Evolutionary conservation across 805 yeast species (phyloP), one percentile per base, ranked within the genome.

Genomic region (Metschnikowia arizonensis): DNA sequence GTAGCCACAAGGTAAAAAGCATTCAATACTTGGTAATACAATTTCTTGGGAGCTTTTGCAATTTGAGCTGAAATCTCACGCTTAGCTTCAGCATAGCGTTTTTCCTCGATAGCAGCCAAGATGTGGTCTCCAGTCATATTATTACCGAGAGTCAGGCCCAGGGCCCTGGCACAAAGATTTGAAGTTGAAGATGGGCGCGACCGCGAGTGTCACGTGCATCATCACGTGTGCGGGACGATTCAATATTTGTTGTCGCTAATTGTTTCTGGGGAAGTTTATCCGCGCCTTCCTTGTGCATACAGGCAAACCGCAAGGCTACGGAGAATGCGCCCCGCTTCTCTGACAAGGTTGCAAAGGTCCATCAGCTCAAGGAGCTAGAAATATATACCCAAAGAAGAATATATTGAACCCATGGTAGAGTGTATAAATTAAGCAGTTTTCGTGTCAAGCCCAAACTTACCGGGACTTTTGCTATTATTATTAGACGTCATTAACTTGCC

Each of bases 61-160:
- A 79, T 61, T 54, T 80, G 76, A 44, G 73, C 65, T 40, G 69
- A 62, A 11, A 82, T 60, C 37, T 76, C 66, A 15, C 69, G 65
- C 52, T 71, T 65, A 2, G 91, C 91, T 42, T 66, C 62, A 35
- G 71, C 69, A 58, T 64, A 82, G 6, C 80, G 74, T 2, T 83
- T 82, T 18, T 67, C 68, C 21, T 75, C 74, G 29, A 82, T 72
- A 31, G 81, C 77, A 11, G 63, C 60, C 35, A 67, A 46, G 40
- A 70, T 60, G 25, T 64, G 65, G 25, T 51, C 52, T 46, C 65
- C 70, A 8, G 41, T 42, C 57, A 53, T 53, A 3, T 12, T 14
- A n/a, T 12, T 6, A 4, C n/a, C n/a, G n/a, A n/a, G n/a, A n/a
- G n/a, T n/a, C n/a, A n/a, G n/a, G n/a, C n/a, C n/a, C n/a, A n/a